Evolutionary conservation across 371 early-diverging fungal species (phyloP), one percentile per base, ranked within the genome.

Genomic region (Antonospora locustae): DNA sequence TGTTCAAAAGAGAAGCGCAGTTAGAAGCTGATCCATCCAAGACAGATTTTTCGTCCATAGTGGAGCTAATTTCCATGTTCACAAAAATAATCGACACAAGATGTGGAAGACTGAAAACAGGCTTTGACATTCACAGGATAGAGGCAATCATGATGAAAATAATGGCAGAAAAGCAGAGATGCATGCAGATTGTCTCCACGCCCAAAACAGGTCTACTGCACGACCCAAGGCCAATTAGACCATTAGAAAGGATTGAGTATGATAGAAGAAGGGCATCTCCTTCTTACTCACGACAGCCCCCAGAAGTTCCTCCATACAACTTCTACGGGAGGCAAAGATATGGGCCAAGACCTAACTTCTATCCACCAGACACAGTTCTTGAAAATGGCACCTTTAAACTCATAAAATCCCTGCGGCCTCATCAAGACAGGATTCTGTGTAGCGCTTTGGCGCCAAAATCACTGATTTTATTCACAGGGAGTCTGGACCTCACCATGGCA

Each of bases 21-120:
- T 27, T 73, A 25, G 66, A 52, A 20, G 54, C 55, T 3, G 53
- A 46, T 23, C 61, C 55, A n/a, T 28, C 52, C 16, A 53, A 25
- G 14, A 63, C 65, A 23, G 53, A 56, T 0, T 50, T 55, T 22
- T 65, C 67, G 25, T 27, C 57, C 0, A 62, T 73, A 9, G 40
- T 49, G 11, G 53, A 68, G 40, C 70, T 70, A 70, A 70, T 67
- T 56, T 28, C 47, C 9, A 62, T 58, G 9, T 73, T 73, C 43
- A 48, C 65, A 14, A 69, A 70, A 22, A 58, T 67, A 25, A 66
- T 61, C 34, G 64, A 65, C 29, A 69, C 70, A 20, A 61, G 74
- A 40, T 58, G 60, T 45, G 74, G 70, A 0, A 23, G 34, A 17
- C 34, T 23, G 12, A 32, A 34, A 5, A 47, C 46, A 41, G 34